Evolutionary conservation across 176 grass and related monocot genomes (phyloP), one percentile per base, ranked within the genome.

Genomic region (Neostapfia colusana): DNA sequence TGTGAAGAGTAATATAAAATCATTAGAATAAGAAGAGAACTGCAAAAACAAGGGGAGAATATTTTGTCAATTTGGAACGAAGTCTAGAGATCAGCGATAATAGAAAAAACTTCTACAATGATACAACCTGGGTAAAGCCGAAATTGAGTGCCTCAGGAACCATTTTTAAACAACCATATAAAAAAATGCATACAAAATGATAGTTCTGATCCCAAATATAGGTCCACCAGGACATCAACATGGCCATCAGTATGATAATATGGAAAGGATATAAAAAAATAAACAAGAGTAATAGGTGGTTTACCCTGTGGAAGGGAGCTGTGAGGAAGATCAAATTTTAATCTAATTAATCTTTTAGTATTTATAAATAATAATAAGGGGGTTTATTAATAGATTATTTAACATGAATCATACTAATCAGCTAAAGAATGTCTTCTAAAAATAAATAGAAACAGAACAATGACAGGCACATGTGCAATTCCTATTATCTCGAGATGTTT

Each of bases 1-100:
- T 95, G 83, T 55, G 39, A 73, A 81, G 64, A 46, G 34, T 21
- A 61, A 80, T 13, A 71, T 80, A 15, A 60, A 70, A 67, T 17
- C 21, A 71, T 79, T 16, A 63, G 46, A 44, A 49, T 35, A 21
- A 60, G 21, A 28, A 60, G 16, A 28, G 44, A 59, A 76, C 26
- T 50, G 31, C 54, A 75, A 28, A 78, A 26, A 69, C 31, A 79
- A 61, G 20, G 20, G 31, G 83, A 39, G 2, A 12, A 50, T 7
- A 56, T 24, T 14, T 69, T 53, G 58, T 15, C 63, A 20, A 16
- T 75, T n/a, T 53, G 37, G 35, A 63, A 59, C 34, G 37, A 81
- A 37, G 42, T 7, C 54, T 62, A 37, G 35, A 77, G 34, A 36
- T 63, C 36, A 64, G 58, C n/a, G n/a, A n/a, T n/a, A n/a, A n/a